Conservation (phyloP, 345 rosid species). For the Lumnitzera racemosa region DNA sequence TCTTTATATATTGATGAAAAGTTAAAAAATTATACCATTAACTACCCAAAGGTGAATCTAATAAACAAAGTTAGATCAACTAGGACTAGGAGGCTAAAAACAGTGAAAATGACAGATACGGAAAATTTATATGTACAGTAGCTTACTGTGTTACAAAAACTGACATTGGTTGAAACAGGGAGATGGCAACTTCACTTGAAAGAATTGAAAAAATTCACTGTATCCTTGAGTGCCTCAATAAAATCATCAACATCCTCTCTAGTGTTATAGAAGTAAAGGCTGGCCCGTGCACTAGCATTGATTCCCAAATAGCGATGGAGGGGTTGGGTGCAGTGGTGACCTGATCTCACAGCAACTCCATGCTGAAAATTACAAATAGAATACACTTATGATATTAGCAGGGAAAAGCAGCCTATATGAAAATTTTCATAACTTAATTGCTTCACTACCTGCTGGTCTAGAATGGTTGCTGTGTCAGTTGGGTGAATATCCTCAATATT, state of each 20-base stretch:
- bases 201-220: slow-evolving; percentile 71
- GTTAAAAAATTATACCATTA: too few relatives aligned
- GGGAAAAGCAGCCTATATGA: background rate
- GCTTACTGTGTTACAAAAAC: too few relatives aligned
- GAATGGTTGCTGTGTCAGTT: slow-evolving; percentile 84
- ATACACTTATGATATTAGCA: background rate
- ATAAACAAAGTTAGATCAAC: too few relatives aligned
- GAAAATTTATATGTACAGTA: too few relatives aligned
- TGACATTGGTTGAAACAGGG: too few relatives aligned
- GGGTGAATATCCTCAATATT: slow-evolving; percentile 78
- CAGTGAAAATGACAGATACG: too few relatives aligned
- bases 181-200: slow-evolving; percentile 28
- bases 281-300: slow-evolving; percentile 84
- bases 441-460: slow-evolving; percentile 78
- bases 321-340: slow-evolving; percentile 97
- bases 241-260: slow-evolving; percentile 79
- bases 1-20: too few relatives aligned
- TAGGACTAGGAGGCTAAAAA: too few relatives aligned
- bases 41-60: too few relatives aligned
- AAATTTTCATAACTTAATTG: background rate
- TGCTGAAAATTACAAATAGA: slow-evolving; percentile 43
- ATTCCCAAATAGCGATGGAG: slow-evolving; percentile 80
- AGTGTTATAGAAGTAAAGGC: slow-evolving; percentile 89
- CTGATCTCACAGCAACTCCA: slow-evolving; percentile 94
- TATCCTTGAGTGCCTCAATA: slow-evolving; percentile 59